Base-by-base conservation (phyloP, 2,329 filamentous ascomycete species). In the Ophiostoma sp. region DNA sequence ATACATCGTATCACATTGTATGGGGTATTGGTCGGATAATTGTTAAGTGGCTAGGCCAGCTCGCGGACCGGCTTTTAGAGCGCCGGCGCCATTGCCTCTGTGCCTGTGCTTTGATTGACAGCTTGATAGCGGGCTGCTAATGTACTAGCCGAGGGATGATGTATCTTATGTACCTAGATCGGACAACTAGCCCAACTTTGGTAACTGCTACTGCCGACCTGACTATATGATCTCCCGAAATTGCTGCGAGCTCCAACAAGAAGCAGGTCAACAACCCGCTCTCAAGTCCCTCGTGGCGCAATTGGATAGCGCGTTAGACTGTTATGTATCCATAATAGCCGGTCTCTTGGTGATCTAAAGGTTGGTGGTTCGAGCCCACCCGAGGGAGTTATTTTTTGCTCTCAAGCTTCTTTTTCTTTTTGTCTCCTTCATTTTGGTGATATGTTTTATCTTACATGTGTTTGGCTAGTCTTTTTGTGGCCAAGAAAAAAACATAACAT, bases 221-320 rank as follows among this genome's bases (percentile, higher is more conserved):
- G 52, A 11, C 52, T 57, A 57, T 57, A 57, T 57, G 1, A 27
- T 57, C n/a, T 8, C 52, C n/a, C 20, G n/a, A 13, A 57, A 57
- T 57, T n/a, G 52, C 52, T 57, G 52, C 52, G 52, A 57, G 52
- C 52, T 57, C 23, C 64, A 36, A 39, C 35, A 66, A 57, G 48
- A 54, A 54, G 48, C 48, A 20, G n/a, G 8, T 8, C 31, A 39
- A 66, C 5, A 4, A 39, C 27, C 13, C 52, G 67, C 67, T 68
- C 54, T 35, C 4, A 54, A 60, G 66, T 71, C 70, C 68, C 66
- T 67, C 66, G 68, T 70, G 70, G 70, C 70, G 70, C 70, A 69
- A 71, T 71, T 71, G 68, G 68, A 65, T 71, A 71, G 70, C 68
- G 70, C 70, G 70, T 69, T 70, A 70, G 70, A 70, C 68, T 71